phyloP scores from a whole-genome alignment of 225 moss, liverwort and hornwort genomes.

The Pleurozium schreberi region DNA sequence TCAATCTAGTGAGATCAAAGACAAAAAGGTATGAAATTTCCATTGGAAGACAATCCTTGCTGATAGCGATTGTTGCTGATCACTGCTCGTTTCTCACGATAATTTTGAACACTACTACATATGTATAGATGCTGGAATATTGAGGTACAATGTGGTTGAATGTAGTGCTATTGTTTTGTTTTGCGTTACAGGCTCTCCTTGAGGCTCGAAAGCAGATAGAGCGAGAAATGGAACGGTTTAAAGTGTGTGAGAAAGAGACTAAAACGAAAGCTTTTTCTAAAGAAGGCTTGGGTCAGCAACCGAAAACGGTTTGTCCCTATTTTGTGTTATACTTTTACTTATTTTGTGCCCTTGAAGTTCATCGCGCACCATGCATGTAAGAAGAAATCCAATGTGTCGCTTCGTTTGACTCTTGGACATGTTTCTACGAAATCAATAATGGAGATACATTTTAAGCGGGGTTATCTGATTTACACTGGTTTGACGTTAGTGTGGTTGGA shows the following conservation, averaged over 20 bases:
- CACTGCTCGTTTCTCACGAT: neutral
- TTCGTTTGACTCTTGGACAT: neutral
- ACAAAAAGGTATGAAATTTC: constrained; percentile 65
- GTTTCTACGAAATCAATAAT: neutral
- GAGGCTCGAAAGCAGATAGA: constrained; percentile 99
- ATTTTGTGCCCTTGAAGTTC: neutral
- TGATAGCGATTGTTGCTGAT: neutral
- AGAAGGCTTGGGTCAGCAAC: constrained; percentile 94
- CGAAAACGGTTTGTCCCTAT: constrained; percentile 81
- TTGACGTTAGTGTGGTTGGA: neutral
- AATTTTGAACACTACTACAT: neutral
- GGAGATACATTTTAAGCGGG: neutral
- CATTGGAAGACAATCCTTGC: neutral
- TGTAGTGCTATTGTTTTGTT: neutral
- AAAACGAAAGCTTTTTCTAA: constrained; percentile 99
- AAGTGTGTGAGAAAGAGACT: constrained; percentile 99
- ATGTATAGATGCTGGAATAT: neutral
- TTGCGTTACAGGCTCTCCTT: constrained; percentile 60
- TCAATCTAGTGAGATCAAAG: constrained; percentile 97
- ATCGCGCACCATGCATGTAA: neutral
- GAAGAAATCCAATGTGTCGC: neutral
- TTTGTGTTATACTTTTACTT: neutral
- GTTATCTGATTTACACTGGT: neutral
- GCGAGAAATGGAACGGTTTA: constrained; percentile 99
- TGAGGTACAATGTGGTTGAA: neutral